phyloP scores from a whole-genome alignment of 192 early-diverging fungal genomes.

The Backusella mclennaniae region DNA sequence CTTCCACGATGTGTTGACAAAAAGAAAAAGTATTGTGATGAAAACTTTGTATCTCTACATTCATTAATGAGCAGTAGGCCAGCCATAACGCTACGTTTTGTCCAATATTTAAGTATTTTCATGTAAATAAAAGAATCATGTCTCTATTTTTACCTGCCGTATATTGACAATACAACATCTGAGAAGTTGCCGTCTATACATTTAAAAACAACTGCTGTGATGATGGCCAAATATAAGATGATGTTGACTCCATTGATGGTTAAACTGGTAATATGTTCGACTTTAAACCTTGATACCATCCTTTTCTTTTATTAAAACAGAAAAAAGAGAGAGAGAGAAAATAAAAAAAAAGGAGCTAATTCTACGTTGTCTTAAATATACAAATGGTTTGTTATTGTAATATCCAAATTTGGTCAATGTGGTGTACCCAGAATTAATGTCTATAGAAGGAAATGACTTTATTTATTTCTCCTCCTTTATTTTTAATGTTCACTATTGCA shows the following conservation, averaged over 20 bases:
- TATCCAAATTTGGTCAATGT: not conserved
- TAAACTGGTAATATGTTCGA: constrained; percentile 24
- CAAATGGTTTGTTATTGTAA: constrained; percentile 9
- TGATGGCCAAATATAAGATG: constrained; percentile 21
- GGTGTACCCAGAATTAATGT: not conserved
- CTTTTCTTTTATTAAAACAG: not conserved
- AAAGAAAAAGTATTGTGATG: constrained; percentile 48
- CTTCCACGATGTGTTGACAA: constrained; percentile 55
- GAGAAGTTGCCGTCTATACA: constrained; percentile 25
- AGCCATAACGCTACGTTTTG: constrained; percentile 18
- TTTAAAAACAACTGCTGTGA: constrained; percentile 23
- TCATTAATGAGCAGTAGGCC: constrained; percentile 48
- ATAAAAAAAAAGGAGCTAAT: not conserved
- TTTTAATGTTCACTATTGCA: not conserved
- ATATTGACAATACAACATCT: constrained; percentile 26
- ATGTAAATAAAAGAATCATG: not conserved
- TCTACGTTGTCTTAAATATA: not conserved
- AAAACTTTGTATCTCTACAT: constrained; percentile 40
- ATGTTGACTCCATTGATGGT: constrained; percentile 27
- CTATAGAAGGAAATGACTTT: too few species aligned
- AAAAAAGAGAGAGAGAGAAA: not conserved
- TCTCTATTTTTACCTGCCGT: constrained; percentile 21
- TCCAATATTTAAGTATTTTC: not conserved
- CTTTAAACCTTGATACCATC: constrained; percentile 29
- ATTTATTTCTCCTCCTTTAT: not conserved